Evolutionary conservation across 371 early-diverging fungal genomes (phyloP).

Genomic region (Mycotypha africana): DNA sequence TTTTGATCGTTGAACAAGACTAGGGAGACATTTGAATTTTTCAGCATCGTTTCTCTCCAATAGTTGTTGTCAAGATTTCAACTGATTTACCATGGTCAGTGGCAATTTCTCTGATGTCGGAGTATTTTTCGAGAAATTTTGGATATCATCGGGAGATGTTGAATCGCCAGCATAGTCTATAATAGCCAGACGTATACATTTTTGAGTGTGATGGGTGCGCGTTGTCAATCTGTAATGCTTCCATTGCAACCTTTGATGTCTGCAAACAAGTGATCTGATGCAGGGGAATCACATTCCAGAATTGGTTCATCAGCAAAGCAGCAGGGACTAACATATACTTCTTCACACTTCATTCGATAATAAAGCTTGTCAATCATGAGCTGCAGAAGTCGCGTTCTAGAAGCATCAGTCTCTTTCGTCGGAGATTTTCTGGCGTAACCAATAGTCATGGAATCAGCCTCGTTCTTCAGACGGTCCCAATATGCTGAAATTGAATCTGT

Average conservation of each 20-base stretch:
- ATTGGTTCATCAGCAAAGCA: slow-evolving; percentile 17
- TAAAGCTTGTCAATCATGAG: slow-evolving; percentile 18
- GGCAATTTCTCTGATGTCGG: slow-evolving; percentile 4
- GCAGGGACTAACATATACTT: slow-evolving; percentile 18
- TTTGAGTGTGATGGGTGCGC: slow-evolving; percentile 7
- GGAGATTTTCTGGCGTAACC: slow-evolving; percentile 21
- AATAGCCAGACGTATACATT: slow-evolving; percentile 6
- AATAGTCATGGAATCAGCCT: slow-evolving; percentile 16
- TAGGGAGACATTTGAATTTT: slow-evolving; percentile 3
- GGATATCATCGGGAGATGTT: slow-evolving; percentile 14
- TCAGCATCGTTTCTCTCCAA: slow-evolving; percentile 1
- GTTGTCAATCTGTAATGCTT: slow-evolving; percentile 8
- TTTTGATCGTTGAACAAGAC: slow-evolving; percentile 3
- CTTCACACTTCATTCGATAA: slow-evolving; percentile 17
- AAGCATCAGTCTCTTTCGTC: slow-evolving; percentile 15
- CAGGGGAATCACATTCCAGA: slow-evolving; percentile 15
- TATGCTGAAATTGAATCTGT: slow-evolving; percentile 15
- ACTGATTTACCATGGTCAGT: slow-evolving; percentile 2
- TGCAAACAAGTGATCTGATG: slow-evolving; percentile 9
- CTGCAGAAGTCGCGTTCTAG: slow-evolving; percentile 16
- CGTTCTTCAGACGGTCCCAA: slow-evolving; percentile 15
- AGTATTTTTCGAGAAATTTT: slow-evolving; percentile 7
- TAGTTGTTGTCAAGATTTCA: not conserved
- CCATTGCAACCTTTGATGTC: slow-evolving; percentile 11
- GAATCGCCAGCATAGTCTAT: slow-evolving; percentile 17